Evolutionary conservation across 148 eudicot species (phyloP).

Genomic region (Amaranthus palmeri): DNA sequence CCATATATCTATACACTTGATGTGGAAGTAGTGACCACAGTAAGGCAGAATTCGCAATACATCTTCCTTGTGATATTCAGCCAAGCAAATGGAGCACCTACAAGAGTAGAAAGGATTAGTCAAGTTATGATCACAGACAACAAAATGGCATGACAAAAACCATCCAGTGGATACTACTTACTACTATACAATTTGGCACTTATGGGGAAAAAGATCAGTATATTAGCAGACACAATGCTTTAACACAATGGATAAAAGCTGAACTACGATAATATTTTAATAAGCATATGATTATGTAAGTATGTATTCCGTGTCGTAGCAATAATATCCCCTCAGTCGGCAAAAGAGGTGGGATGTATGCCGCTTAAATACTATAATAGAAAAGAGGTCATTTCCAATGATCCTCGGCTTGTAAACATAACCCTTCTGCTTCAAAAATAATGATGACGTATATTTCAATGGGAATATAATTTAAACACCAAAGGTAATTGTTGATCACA

Average conservation of each 20-base stretch:
- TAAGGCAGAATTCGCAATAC: constrained; percentile 44
- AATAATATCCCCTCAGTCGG: neutral
- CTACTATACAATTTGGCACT: too few relatives aligned
- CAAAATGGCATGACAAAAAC: neutral
- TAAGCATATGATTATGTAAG: too few relatives aligned
- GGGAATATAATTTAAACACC: neutral
- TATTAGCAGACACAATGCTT: neutral
- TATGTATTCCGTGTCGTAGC: too few relatives aligned
- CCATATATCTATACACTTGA: constrained; percentile 78
- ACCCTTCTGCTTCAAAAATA: neutral
- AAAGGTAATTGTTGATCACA: neutral
- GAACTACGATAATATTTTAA: neutral
- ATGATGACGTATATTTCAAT: neutral
- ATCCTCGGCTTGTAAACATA: neutral
- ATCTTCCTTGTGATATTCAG: neutral
- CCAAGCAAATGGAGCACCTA: neutral
- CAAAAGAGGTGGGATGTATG: neutral
- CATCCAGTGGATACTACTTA: neutral
- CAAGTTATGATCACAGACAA: neutral
- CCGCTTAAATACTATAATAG: neutral
- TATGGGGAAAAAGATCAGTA: too few relatives aligned
- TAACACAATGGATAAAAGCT: neutral
- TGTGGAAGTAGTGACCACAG: constrained; percentile 80
- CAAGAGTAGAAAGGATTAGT: neutral
- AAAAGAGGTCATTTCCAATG: neutral